A percentile compares a stretch with the other conserved stretches of the same genome.
Conservation (phyloP, 2,329 filamentous ascomycete genomes). For the Colletotrichum camelliae region DNA sequence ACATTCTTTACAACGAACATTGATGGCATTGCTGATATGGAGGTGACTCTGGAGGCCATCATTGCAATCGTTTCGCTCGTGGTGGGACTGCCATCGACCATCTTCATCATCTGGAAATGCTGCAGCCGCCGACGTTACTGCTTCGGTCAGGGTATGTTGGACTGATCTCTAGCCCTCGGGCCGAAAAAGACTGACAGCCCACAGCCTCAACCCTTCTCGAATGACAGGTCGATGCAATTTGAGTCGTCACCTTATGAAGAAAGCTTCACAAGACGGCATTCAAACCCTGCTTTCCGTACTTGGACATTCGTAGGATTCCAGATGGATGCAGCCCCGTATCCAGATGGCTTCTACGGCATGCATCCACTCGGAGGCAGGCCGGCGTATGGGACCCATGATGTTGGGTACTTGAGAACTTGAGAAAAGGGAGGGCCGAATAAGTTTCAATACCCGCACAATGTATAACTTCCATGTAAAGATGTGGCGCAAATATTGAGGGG, state of each 20-base stretch:
- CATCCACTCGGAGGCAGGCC: background rate
- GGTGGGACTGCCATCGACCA: background rate
- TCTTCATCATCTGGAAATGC: constrained; percentile 5
- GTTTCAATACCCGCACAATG: background rate
- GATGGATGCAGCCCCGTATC: background rate
- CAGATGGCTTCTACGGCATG: background rate
- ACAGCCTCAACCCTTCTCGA: background rate
- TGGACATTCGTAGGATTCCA: background rate
- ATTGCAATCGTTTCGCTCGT: background rate
- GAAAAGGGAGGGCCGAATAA: background rate
- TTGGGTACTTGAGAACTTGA: background rate
- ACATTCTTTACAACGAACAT: no score
- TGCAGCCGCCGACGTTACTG: background rate
- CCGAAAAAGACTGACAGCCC: background rate
- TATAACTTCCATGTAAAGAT: background rate
- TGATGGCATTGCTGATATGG: background rate
- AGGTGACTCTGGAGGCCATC: constrained; percentile 9
- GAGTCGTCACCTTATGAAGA: background rate
- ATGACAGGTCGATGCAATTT: background rate
- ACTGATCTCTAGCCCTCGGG: background rate
- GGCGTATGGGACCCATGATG: background rate
- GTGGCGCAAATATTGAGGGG: background rate
- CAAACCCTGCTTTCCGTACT: background rate
- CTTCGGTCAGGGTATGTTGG: background rate
- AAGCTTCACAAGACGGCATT: background rate